Evolutionary conservation across 2,329 filamentous ascomycete genomes (phyloP), one percentile per base, ranked within the genome.

Genomic region (Claviceps cyperi): DNA sequence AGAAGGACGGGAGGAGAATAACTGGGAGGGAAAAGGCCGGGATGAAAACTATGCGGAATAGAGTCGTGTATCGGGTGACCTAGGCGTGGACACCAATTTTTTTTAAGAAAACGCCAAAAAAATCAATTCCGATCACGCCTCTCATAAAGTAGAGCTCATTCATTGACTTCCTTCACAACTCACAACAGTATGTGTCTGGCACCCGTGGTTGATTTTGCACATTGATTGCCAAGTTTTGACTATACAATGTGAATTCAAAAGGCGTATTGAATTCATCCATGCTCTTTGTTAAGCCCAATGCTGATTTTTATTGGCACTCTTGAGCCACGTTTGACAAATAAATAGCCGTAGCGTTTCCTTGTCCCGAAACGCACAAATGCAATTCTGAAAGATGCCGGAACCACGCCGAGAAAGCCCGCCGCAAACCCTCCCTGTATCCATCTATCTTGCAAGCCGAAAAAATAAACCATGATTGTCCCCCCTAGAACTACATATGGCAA

Each of bases 351-450:
- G 64, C 67, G 67, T 70, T 70, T 65, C 68, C 63, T 66, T 62
- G 67, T 32, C 66, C 67, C 61, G 66, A 69, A 69, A 70, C 68
- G 68, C 67, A 65, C 67, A 52, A 71, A 68, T 69, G 67, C 67
- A 70, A 65, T 66, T 68, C 65, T 67, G 65, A 68, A 68, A 66
- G 62, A 69, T 67, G 61, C 67, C 66, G 66, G 65, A 69, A 67
- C 62, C 65, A 68, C 66, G 66, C 66, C 66, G 64, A 66, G 64
- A 66, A 66, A 66, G 64, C 65, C 40, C 62, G 59, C 61, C 63
- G 60, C 58, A 59, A 66, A 65, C 57, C 56, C 54, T 43, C 51
- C 53, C 55, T 48, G 24, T 43, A 50, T 49, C 46, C 51, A 51
- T 45, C 46, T 38, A 50, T 47, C 46, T 50, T 49, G 40, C 43